Conservation (phyloP, 1,284 basidiomycete genomes). For the Ustilago vetiveriae region DNA sequence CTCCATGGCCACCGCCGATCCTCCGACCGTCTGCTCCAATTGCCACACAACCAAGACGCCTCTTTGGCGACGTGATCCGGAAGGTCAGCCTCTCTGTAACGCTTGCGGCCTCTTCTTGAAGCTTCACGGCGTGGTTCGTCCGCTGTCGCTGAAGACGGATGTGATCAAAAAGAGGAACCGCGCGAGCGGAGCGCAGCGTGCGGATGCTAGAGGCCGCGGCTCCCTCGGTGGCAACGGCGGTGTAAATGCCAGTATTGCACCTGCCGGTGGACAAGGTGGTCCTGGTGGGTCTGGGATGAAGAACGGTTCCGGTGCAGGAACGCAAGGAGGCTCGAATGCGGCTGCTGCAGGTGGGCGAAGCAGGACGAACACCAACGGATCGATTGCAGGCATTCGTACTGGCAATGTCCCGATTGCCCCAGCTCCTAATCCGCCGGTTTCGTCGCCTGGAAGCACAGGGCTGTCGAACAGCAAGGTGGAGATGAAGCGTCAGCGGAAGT, state of each 20-base stretch:
- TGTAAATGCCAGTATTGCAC: constrained; percentile 22
- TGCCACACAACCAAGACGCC: constrained; percentile 96
- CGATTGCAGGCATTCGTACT: constrained; percentile 37
- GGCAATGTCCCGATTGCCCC: constrained; percentile 49
- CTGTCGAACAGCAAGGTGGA: constrained; percentile 29
- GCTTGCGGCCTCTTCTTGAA: constrained; percentile 74
- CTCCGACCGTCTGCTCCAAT: constrained; percentile 85
- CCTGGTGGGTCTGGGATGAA: neutral
- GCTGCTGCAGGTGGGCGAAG: neutral
- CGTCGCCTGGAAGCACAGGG: constrained; percentile 38
- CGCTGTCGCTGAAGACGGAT: constrained; percentile 92
- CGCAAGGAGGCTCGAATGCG: neutral
- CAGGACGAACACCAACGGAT: constrained; percentile 32
- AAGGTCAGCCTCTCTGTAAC: constrained; percentile 85
- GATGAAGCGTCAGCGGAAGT: constrained; percentile 49
- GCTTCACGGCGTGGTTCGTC: constrained; percentile 92
- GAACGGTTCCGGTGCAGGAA: constrained; percentile 11
- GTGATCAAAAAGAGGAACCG: constrained; percentile 89
- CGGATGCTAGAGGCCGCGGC: constrained; percentile 21
- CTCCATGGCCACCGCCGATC: constrained; percentile 53
- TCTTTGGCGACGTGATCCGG: constrained; percentile 91
- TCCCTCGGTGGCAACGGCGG: constrained; percentile 14
- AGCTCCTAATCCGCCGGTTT: constrained; percentile 41
- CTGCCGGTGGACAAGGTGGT: constrained; percentile 14
- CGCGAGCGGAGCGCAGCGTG: constrained; percentile 39